Evolutionary conservation across 148 eudicot species (phyloP).

Genomic region (Amaranthus palmeri): DNA sequence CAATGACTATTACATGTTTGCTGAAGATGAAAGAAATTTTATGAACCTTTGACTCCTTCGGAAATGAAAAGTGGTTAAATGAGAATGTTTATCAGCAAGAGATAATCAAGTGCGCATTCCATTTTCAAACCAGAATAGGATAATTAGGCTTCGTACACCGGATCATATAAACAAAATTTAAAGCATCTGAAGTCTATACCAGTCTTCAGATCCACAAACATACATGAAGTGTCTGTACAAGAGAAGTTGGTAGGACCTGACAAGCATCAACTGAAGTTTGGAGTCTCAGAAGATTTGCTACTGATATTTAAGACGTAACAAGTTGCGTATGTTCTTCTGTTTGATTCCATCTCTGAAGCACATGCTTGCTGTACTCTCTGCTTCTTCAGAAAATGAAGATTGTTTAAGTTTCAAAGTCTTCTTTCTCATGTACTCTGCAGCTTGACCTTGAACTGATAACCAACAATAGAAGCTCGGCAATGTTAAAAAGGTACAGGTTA

Average conservation of each 20-base stretch:
- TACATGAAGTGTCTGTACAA: not conserved
- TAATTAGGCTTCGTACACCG: too few relatives aligned
- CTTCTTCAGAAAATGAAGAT: slow-evolving; percentile 16
- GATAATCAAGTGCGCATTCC: not conserved
- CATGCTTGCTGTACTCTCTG: slow-evolving; percentile 45
- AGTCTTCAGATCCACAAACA: not conserved
- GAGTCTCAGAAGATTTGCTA: slow-evolving; percentile 7
- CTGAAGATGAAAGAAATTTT: not conserved
- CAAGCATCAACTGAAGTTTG: not conserved
- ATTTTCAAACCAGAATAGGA: not conserved
- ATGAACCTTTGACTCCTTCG: not conserved
- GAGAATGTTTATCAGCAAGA: not conserved
- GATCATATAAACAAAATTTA: not conserved
- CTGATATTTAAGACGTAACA: slow-evolving; percentile 34
- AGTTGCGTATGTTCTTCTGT: slow-evolving; percentile 48
- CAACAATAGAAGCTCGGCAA: slow-evolving; percentile 16
- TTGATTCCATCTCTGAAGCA: slow-evolving; percentile 66
- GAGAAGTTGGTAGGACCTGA: slow-evolving; percentile 14
- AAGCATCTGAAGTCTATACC: not conserved
- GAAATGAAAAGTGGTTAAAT: not conserved
- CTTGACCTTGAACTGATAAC: slow-evolving; percentile 61
- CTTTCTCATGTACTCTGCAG: slow-evolving; percentile 49
- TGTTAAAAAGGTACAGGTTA: not conserved
- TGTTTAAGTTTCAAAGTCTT: slow-evolving; percentile 29
- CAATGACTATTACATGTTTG: slow-evolving; percentile 22